Evolutionary conservation across 2,329 filamentous ascomycete genomes (phyloP).

Genomic region (Elsinoe perseae): DNA sequence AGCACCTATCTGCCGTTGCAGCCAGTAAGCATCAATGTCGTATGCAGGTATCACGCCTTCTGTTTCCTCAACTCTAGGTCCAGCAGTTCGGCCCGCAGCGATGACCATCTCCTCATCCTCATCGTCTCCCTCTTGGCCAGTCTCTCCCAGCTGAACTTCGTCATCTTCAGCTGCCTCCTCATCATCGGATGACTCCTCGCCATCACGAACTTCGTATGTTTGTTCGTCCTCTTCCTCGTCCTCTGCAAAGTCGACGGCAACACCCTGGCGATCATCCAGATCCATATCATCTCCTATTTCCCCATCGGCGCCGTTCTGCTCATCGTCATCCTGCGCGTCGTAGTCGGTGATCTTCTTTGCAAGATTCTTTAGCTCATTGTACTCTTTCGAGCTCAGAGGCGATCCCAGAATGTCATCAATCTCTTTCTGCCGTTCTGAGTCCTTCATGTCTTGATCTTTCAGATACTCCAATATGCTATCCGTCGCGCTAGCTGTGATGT

Average conservation of each 20-base stretch:
- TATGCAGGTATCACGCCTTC: slow-evolving; percentile 61
- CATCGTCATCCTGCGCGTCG: slow-evolving; percentile 90
- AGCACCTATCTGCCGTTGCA: slow-evolving; percentile 83
- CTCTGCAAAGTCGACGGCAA: slow-evolving; percentile 94
- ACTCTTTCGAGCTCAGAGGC: slow-evolving; percentile 76
- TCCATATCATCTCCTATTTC: slow-evolving; percentile 61
- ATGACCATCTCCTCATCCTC: slow-evolving; percentile 83
- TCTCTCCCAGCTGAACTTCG: slow-evolving; percentile 39
- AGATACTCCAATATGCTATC: slow-evolving; percentile 85
- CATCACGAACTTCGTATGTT: slow-evolving; percentile 78
- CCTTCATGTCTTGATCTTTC: slow-evolving; percentile 92
- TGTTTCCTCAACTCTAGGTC: slow-evolving; percentile 35
- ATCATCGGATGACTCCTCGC: slow-evolving; percentile 69
- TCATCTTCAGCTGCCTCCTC: slow-evolving; percentile 19
- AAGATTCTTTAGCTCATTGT: slow-evolving; percentile 92
- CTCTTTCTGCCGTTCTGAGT: slow-evolving; percentile 97
- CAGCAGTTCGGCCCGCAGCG: slow-evolving; percentile 39
- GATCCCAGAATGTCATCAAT: slow-evolving; percentile 88
- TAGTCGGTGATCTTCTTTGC: slow-evolving; percentile 99
- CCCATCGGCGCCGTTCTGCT: slow-evolving; percentile 64
- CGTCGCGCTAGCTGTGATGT: slow-evolving; percentile 85
- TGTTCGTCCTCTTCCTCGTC: slow-evolving; percentile 74
- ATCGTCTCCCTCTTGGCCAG: slow-evolving; percentile 43
- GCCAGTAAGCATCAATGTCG: slow-evolving; percentile 95
- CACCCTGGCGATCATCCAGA: slow-evolving; percentile 88